Evolutionary conservation across 225 moss, liverwort and hornwort genomes (phyloP).

Genomic region (Neckera pumila): DNA sequence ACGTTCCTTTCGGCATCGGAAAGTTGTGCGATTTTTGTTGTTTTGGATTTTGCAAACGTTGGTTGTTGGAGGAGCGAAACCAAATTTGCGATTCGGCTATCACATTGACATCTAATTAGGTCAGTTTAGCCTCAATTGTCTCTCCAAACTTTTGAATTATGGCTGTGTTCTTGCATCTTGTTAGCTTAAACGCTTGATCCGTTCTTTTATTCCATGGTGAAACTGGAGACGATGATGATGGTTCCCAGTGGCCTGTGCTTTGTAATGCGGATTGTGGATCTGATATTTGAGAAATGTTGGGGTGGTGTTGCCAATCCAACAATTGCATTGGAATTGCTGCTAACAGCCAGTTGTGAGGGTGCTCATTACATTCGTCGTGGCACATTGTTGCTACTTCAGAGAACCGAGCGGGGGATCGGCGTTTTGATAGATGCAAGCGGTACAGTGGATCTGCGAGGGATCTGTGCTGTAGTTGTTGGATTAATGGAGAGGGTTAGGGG

Average conservation of each 20-base stretch:
- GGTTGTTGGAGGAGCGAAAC: neutral
- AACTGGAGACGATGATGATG: neutral
- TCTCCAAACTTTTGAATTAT: neutral
- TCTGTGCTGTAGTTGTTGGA: neutral
- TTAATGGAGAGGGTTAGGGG: neutral
- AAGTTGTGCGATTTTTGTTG: neutral
- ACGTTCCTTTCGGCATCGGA: neutral
- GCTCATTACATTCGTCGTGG: neutral
- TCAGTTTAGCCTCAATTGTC: neutral
- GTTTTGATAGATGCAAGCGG: neutral
- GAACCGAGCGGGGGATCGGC: neutral
- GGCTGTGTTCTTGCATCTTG: neutral
- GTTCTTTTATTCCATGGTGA: neutral
- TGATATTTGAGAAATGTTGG: neutral
- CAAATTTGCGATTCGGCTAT: neutral
- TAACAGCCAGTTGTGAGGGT: neutral
- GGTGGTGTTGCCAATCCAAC: neutral
- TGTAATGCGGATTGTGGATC: neutral
- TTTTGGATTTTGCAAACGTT: neutral
- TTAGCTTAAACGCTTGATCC: neutral
- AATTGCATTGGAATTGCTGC: neutral
- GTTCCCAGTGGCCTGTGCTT: neutral
- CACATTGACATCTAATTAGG: neutral
- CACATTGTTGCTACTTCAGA: neutral
- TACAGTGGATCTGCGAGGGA: neutral